phyloP scores from a whole-genome alignment of 2,329 filamentous ascomycete species.

The Zelopaecilomyces penicillatus region DNA sequence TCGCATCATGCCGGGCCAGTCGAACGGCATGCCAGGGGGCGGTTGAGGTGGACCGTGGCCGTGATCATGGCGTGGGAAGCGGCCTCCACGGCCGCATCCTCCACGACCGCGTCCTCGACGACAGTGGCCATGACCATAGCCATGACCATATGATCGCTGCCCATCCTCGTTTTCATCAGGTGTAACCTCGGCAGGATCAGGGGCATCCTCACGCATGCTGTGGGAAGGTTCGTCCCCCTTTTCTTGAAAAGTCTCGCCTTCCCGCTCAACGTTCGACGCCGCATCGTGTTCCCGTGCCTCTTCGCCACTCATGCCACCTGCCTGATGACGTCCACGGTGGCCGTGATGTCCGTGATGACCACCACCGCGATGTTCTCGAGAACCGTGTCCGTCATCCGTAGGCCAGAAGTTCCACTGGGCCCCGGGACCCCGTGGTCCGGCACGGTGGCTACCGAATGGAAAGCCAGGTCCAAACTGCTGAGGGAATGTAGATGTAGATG shows the following conservation, averaged over 20 bases:
- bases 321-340: not conserved
- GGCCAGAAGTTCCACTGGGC: constrained; percentile 2
- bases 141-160: constrained; percentile 13
- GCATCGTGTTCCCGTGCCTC: not conserved
- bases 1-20: constrained; percentile 31
- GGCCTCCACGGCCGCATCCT: constrained; percentile 12
- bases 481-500: constrained; percentile 12
- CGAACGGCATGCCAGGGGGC: constrained; percentile 18
- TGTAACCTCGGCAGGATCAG: constrained; percentile 24
- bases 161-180: constrained; percentile 21
- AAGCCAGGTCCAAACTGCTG: constrained; percentile 22
- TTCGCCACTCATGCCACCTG: constrained; percentile 1
- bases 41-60: constrained; percentile 16
- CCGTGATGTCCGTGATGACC: constrained; percentile 7
- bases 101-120: constrained; percentile 14
- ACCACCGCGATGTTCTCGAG: constrained; percentile 6
- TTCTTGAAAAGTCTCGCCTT: constrained; percentile 20
- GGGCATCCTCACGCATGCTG: constrained; percentile 20
- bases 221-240: constrained; percentile 26
- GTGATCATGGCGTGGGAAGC: constrained; percentile 16
- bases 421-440: constrained; percentile 1
- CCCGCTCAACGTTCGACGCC: constrained; percentile 11
- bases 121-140: constrained; percentile 11
- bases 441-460: constrained; percentile 19
- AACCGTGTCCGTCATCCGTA: constrained; percentile 7